Evolutionary conservation across 345 rosid genomes (phyloP).

Genomic region (Aquilaria sinensis): DNA sequence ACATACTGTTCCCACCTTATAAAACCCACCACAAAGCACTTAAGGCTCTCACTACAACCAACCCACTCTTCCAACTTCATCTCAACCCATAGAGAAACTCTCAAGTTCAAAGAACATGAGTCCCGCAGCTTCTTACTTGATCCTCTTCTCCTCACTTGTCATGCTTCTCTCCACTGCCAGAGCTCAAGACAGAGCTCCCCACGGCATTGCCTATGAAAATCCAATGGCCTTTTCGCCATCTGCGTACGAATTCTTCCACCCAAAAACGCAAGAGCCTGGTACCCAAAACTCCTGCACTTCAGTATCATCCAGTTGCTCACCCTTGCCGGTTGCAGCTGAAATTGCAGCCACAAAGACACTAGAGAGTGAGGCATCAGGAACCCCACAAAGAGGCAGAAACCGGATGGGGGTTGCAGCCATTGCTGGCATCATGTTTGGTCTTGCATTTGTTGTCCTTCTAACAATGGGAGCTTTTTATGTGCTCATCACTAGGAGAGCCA

Average conservation of each 20-base stretch:
- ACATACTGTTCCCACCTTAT: conserved; percentile 37
- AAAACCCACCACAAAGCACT: conserved; percentile 31
- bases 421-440: conserved; percentile 40
- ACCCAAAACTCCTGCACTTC: conserved; percentile 21
- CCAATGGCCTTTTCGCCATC: conserved; percentile 80
- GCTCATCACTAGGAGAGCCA: conserved; percentile 26
- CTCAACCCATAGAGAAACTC: too few relatives aligned
- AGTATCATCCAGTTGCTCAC: conserved; percentile 39
- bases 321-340: conserved; percentile 64
- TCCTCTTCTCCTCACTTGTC: conserved; percentile 21
- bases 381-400: conserved; percentile 7
- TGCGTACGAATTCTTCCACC: conserved; percentile 80
- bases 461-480: conserved; percentile 31
- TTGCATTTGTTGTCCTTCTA: conserved; percentile 29
- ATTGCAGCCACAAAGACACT: conserved; percentile 20
- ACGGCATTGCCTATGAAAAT: conserved; percentile 58
- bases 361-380: conserved; percentile 20
- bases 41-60: conserved; percentile 16
- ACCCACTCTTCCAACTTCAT: conserved; percentile 5
- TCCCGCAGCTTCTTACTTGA: conserved; percentile 21
- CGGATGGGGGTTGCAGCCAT: conserved; percentile 32
- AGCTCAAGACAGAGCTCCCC: conserved; percentile 86
- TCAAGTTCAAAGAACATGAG: conserved; percentile 25
- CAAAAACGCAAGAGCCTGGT: conserved; percentile 31
- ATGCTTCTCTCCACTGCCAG: conserved; percentile 22